phyloP scores from a whole-genome alignment of 139 green algal species.

The Chlorella sp. region DNA sequence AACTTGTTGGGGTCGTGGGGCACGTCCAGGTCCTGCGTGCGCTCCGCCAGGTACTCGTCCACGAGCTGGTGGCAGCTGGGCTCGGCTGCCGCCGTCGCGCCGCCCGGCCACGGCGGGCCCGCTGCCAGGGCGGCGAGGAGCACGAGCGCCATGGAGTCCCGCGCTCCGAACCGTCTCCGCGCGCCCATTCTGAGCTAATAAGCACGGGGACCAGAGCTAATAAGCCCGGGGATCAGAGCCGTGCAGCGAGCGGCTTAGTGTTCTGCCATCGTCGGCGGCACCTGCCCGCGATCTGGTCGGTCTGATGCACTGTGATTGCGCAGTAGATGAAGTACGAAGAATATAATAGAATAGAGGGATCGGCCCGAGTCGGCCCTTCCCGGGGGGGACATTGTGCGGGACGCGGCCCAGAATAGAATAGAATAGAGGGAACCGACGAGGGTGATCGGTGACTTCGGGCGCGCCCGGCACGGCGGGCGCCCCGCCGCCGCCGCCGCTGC shows the following conservation, averaged over 20 bases:
- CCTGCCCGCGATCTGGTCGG: too few relatives aligned
- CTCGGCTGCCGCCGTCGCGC: background rate
- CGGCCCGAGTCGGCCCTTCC: too few relatives aligned
- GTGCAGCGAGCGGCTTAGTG: background rate
- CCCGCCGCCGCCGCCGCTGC: too few relatives aligned
- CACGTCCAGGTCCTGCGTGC: conserved; percentile 45
- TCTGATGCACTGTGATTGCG: too few relatives aligned
- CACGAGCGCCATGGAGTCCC: background rate
- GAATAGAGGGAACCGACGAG: too few relatives aligned
- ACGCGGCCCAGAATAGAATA: too few relatives aligned
- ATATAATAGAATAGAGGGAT: too few relatives aligned
- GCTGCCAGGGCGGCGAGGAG: background rate
- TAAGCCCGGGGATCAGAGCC: background rate
- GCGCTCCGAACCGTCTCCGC: background rate
- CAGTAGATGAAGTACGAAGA: too few relatives aligned
- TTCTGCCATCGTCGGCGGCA: too few relatives aligned
- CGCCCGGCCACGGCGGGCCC: background rate
- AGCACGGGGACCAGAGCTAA: background rate
- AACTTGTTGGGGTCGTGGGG: conserved; percentile 32
- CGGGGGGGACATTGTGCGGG: too few relatives aligned
- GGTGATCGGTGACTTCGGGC: too few relatives aligned
- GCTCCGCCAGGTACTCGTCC: conserved; percentile 46
- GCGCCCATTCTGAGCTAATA: background rate
- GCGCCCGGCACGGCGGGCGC: too few relatives aligned
- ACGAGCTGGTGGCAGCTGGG: conserved; percentile 9